Evolutionary conservation across 768 basidiomycete genomes (phyloP).

Genomic region (Imleria badia): DNA sequence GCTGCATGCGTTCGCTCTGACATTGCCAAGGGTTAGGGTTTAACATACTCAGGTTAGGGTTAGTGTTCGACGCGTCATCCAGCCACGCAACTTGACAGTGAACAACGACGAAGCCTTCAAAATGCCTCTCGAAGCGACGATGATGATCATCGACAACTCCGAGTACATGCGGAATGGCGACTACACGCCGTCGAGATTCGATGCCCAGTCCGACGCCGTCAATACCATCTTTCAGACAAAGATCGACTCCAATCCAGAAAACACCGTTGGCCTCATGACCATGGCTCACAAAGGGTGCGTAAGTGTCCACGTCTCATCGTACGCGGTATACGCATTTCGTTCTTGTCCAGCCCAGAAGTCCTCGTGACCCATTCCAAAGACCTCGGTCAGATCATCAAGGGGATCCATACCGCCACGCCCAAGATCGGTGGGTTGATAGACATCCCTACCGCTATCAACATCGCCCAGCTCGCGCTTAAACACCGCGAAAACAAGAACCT

Average conservation of each 20-base stretch:
- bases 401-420: conserved; percentile 65
- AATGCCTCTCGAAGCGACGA: conserved; percentile 97
- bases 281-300: conserved; percentile 95
- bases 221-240: conserved; percentile 89
- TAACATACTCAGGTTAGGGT: conserved; percentile 18
- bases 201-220: conserved; percentile 90
- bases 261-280: conserved; percentile 96
- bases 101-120: conserved; percentile 30
- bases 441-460: conserved; percentile 85
- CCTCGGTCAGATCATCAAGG: conserved; percentile 85
- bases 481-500: conserved; percentile 99
- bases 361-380: conserved; percentile 96
- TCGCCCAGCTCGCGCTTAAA: conserved; percentile 95
- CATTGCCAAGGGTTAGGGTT: conserved; percentile 23
- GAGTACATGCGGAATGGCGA: conserved; percentile 97
- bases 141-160: conserved; percentile 97
- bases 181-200: conserved; percentile 82
- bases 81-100: conserved; percentile 3
- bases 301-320: conserved; percentile 4
- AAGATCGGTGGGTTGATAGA: conserved; percentile 83
- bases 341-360: conserved; percentile 74
- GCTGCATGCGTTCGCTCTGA: no score
- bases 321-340: background rate
- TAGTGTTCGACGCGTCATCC: conserved; percentile 28
- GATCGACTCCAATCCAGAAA: conserved; percentile 95